Evolutionary conservation across 345 rosid genomes (phyloP).

Genomic region (Odontarrhena argentea): DNA sequence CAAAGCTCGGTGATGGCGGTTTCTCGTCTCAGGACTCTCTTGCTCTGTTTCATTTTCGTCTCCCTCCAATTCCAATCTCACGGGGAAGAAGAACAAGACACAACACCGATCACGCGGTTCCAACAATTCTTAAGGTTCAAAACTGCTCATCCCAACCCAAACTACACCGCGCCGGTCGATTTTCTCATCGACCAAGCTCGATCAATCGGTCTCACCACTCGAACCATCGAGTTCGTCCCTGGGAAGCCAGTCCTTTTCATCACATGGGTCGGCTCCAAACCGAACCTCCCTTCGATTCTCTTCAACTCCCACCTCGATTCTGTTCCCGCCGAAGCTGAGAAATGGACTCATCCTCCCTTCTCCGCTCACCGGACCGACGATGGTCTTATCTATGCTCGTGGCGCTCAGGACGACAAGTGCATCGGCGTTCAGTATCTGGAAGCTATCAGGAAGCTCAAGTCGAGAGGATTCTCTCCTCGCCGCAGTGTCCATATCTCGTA

Average conservation of each 20-base stretch:
- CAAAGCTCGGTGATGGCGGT: slow-evolving; percentile 5
- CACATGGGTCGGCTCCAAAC: slow-evolving; percentile 76
- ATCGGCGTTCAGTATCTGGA: slow-evolving; percentile 80
- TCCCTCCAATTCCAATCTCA: neutral
- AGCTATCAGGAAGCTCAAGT: slow-evolving; percentile 65
- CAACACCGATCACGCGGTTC: slow-evolving; percentile 59
- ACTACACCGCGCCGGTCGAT: slow-evolving; percentile 61
- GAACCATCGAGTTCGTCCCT: slow-evolving; percentile 51
- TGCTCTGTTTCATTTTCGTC: neutral
- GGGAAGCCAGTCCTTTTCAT: slow-evolving; percentile 61
- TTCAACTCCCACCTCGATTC: slow-evolving; percentile 95
- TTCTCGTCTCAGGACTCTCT: slow-evolving; percentile 1
- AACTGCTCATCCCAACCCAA: slow-evolving; percentile 83
- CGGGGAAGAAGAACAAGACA: slow-evolving; percentile 38
- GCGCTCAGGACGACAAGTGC: slow-evolving; percentile 91
- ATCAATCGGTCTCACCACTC: slow-evolving; percentile 55
- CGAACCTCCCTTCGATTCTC: slow-evolving; percentile 69
- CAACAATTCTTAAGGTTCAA: slow-evolving; percentile 68
- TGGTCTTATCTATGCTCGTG: slow-evolving; percentile 77
- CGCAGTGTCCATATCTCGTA: slow-evolving; percentile 68
- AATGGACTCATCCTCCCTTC: slow-evolving; percentile 88
- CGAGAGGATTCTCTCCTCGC: slow-evolving; percentile 48
- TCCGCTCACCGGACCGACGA: slow-evolving; percentile 58
- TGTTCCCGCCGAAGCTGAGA: slow-evolving; percentile 77
- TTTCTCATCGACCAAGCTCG: slow-evolving; percentile 59